Percentiles rank a stretch among this genome's conserved stretches.
Evolutionary conservation across 129 eudicot species (phyloP).

Genomic region (Erigeron canadensis): DNA sequence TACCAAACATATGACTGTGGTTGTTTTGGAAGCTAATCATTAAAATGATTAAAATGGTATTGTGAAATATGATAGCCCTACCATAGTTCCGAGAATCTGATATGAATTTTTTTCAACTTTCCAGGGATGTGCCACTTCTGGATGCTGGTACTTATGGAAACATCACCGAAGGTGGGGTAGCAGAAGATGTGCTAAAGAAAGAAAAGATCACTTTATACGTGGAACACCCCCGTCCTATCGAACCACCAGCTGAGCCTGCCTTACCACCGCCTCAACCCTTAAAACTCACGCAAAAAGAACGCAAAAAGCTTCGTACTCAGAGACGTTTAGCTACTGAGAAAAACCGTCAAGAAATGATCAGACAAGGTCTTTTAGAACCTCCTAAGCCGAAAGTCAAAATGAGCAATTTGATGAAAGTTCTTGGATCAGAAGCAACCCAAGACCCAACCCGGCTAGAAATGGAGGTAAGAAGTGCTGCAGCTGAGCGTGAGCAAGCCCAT

Average conservation of each 20-base stretch:
- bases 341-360: slow-evolving; percentile 90
- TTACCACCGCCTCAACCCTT: slow-evolving; percentile 98
- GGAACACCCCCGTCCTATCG: slow-evolving; percentile 95
- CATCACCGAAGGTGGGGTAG: slow-evolving; percentile 41
- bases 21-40: neutral
- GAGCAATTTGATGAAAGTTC: slow-evolving; percentile 97
- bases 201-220: slow-evolving; percentile 81
- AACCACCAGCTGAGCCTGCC: slow-evolving; percentile 93
- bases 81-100: neutral
- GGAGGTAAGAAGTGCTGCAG: slow-evolving; percentile 94
- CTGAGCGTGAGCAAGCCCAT: slow-evolving; percentile 97
- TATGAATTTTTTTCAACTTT: neutral
- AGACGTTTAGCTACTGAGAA: slow-evolving; percentile 83
- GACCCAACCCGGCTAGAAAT: slow-evolving; percentile 90
- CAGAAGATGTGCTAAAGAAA: slow-evolving; percentile 56
- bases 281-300: slow-evolving; percentile 89
- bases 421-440: slow-evolving; percentile 96
- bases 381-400: slow-evolving; percentile 95
- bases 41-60: neutral
- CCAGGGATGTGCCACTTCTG: slow-evolving; percentile 76
- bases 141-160: slow-evolving; percentile 54
- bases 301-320: slow-evolving; percentile 90
- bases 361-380: slow-evolving; percentile 87
- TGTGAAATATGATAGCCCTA: neutral
- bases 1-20: neutral